Evolutionary conservation across 2,329 filamentous ascomycete species (phyloP), one percentile per base, ranked within the genome.

Genomic region (Aspergillus sp.): DNA sequence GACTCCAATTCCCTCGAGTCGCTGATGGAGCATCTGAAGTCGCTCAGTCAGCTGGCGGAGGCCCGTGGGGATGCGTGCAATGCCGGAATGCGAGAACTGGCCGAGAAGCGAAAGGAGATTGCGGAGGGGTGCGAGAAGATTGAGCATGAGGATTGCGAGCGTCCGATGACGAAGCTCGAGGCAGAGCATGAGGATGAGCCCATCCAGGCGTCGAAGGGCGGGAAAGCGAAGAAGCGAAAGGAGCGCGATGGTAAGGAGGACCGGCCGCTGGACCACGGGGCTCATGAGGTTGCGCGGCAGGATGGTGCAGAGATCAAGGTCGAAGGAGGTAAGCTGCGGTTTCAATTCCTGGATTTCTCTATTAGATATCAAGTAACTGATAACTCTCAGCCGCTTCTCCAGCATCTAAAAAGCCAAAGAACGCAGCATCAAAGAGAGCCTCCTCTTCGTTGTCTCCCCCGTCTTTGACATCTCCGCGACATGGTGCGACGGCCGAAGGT

Each of bases 141-240:
- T 26, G 63, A 68, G 32, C 61, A 63, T 17, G 66, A 71, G 30
- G 55, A 57, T 8, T 67, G 69, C 35, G 69, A 75, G 30, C 65
- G 72, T 27, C 40, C 58, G 22, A 61, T 56, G 37, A 51, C 64
- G 50, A 67, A 66, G 48, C 52, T 60, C 30, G 62, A 67, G 43
- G 55, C 53, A 3, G 58, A 68, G 32, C 61, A 66, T 28, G 58
- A 64, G 19, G 59, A 65, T 29, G 61, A 69, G 36, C 47, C 60
- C 30, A 47, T 50, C 26, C 53, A 68, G 58, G 59, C 57, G 16
- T 51, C 74, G 48, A 72, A 74, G 52, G 63, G 60, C 25, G 63
- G 68, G 15, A 86, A 88, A 57, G 71, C 81, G 43, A 86, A 84
- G 69, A 86, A 84, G 66, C 78, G 82, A 55, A 86, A 86, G 61